These are phyloP conservation scores for Globisporangium ultimum DNA, from an alignment of 352 stramenopile genomes.

Conservation along the genomic window DNA sequence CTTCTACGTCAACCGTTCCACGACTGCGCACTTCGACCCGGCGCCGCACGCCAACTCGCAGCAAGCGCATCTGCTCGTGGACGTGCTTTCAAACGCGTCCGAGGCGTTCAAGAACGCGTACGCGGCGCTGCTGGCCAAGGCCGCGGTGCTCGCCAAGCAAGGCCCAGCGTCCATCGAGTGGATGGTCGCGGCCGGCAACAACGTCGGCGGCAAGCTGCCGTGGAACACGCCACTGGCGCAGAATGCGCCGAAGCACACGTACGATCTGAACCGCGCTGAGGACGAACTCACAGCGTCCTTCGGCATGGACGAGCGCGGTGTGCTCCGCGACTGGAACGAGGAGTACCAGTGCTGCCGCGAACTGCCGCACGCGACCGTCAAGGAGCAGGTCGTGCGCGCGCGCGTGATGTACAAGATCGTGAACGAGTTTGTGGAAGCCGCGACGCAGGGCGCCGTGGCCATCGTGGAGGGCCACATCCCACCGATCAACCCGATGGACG, in stretches of 20 bases:
- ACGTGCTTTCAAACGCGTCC: constrained; percentile 73
- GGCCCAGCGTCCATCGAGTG: constrained; percentile 81
- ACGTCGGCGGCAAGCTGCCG: constrained; percentile 66
- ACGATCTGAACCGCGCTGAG: constrained; percentile 85
- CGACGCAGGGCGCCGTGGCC: constrained; percentile 84
- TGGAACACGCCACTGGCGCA: constrained; percentile 64
- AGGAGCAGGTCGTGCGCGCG: constrained; percentile 90
- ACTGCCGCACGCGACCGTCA: constrained; percentile 68
- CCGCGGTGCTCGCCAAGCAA: constrained; percentile 65
- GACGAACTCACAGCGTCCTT: constrained; percentile 88
- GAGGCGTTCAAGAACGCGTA: constrained; percentile 73
- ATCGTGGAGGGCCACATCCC: constrained; percentile 94
- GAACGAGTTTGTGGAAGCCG: constrained; percentile 93
- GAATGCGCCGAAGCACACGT: constrained; percentile 42
- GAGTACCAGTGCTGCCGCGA: constrained; percentile 93
- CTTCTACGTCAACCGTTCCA: constrained; percentile 94
- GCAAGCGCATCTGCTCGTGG: constrained; percentile 71
- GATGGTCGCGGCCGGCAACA: constrained; percentile 81
- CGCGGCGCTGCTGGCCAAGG: constrained; percentile 72
- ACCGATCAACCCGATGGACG: constrained; percentile 96
- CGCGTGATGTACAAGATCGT: constrained; percentile 95
- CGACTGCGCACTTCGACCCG: constrained; percentile 75
- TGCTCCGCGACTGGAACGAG: constrained; percentile 96
- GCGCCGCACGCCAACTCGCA: constrained; percentile 38
- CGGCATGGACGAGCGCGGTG: constrained; percentile 91